Percentiles rank a stretch among this genome's conserved stretches.
These are phyloP conservation scores for Blastocystis sp. DNA, from an alignment of 352 stramenopile genomes.

Conservation along the genomic window DNA sequence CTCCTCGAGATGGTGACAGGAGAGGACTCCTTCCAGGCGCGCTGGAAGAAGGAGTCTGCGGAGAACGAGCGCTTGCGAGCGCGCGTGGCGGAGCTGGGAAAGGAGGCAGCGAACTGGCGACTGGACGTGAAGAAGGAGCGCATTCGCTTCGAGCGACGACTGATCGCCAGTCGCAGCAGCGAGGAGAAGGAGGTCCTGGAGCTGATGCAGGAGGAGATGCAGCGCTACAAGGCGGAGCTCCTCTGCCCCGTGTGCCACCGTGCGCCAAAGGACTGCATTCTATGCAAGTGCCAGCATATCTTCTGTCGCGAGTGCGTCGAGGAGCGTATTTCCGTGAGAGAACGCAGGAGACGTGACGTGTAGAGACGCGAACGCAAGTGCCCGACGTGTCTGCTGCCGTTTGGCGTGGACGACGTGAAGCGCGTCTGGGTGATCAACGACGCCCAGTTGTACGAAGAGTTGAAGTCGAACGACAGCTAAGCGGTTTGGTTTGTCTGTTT, in stretches of 20 bases:
- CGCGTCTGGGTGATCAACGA: slow-evolving; percentile 49
- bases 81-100: not conserved
- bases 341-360: not conserved
- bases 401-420: slow-evolving; percentile 50
- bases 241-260: slow-evolving; percentile 42
- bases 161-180: not conserved
- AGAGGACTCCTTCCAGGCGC: not conserved
- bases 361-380: slow-evolving; percentile 54
- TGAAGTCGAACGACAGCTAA: not conserved
- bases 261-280: slow-evolving; percentile 37
- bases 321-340: not conserved
- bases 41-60: not conserved
- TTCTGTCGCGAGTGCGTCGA: slow-evolving; percentile 48
- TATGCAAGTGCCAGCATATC: slow-evolving; percentile 41
- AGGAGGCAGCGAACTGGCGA: not conserved
- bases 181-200: slow-evolving; percentile 44
- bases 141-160: not conserved
- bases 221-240: slow-evolving; percentile 14
- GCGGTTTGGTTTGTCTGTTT: not conserved
- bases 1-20: not conserved
- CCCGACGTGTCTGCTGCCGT: slow-evolving; percentile 26
- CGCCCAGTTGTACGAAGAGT: slow-evolving; percentile 34
- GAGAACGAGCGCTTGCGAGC: not conserved
- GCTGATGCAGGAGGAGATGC: slow-evolving; percentile 49
- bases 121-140: not conserved